Evolutionary conservation across 495 filamentous ascomycete species (phyloP).

Genomic region (Aspergillus ellipticus): DNA sequence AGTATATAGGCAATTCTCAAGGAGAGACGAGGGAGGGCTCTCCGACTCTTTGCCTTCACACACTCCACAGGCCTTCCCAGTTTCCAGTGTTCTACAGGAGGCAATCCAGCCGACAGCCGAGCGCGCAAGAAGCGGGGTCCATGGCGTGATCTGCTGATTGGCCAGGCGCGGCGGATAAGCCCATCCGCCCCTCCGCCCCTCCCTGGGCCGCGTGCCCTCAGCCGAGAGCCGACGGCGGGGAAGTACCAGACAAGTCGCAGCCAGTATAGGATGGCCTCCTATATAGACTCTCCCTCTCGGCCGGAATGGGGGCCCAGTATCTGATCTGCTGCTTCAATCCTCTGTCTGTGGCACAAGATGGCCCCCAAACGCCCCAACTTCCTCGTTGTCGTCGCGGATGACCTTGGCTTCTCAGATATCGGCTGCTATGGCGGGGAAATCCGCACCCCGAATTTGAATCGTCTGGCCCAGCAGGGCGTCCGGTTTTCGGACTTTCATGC

Average conservation of each 20-base stretch:
- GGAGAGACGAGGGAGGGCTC: no score
- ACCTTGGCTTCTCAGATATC: slow-evolving; percentile 61
- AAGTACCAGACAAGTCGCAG: no score
- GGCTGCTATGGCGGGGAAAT: slow-evolving; percentile 62
- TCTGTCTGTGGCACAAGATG: slow-evolving; percentile 6
- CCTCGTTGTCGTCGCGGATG: slow-evolving; percentile 60
- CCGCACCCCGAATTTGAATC: slow-evolving; percentile 57
- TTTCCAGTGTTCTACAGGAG: no score
- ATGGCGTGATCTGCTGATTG: slow-evolving; percentile 5
- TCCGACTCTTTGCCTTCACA: no score
- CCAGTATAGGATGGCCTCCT: no score
- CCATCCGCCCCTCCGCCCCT: neutral
- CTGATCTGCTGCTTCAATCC: neutral
- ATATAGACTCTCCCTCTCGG: neutral
- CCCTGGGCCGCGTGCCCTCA: neutral
- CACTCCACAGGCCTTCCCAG: no score
- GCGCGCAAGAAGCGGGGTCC: neutral
- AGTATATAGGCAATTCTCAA: no score
- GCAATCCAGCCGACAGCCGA: slow-evolving; percentile 16
- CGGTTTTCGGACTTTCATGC: slow-evolving; percentile 62
- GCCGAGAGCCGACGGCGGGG: neutral
- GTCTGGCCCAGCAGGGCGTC: slow-evolving; percentile 52
- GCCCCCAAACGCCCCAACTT: slow-evolving; percentile 55
- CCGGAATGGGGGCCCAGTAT: neutral
- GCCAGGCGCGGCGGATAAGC: neutral